Evolutionary conservation across 345 rosid species (phyloP).

Genomic region (Populus pruinosa): DNA sequence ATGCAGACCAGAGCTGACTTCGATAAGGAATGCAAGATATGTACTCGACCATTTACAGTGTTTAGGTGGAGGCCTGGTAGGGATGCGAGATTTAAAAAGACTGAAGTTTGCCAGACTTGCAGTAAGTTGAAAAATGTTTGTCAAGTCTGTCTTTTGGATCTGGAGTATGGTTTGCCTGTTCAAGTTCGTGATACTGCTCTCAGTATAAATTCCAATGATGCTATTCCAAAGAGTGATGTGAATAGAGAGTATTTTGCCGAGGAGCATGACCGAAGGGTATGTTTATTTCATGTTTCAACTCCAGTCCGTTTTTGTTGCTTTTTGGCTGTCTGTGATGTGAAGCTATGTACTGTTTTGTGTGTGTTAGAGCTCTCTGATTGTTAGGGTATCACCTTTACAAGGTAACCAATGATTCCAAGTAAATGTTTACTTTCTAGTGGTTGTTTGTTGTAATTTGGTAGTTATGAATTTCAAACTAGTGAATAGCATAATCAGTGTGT

Average conservation of each 20-base stretch:
- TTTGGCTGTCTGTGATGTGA: background rate
- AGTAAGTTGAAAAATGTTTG: constrained; percentile 92
- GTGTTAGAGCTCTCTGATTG: background rate
- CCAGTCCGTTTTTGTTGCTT: background rate
- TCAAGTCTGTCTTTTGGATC: constrained; percentile 95
- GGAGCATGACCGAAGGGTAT: constrained; percentile 90
- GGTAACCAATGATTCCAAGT: too few relatives aligned
- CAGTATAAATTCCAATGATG: constrained; percentile 67
- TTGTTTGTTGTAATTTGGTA: too few relatives aligned
- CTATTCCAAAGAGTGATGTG: constrained; percentile 91
- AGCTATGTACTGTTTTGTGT: background rate
- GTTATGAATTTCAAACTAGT: too few relatives aligned
- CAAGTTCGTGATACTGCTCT: constrained; percentile 90
- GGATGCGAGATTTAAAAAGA: constrained; percentile 83
- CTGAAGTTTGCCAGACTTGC: constrained; percentile 91
- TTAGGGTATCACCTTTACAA: too few relatives aligned
- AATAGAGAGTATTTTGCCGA: constrained; percentile 90
- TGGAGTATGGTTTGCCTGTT: constrained; percentile 95
- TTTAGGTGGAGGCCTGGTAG: constrained; percentile 96
- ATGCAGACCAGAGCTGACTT: constrained; percentile 72
- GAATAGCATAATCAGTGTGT: too few relatives aligned
- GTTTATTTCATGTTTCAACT: background rate
- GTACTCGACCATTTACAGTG: constrained; percentile 89
- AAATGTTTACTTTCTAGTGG: too few relatives aligned
- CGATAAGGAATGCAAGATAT: constrained; percentile 97